Evolutionary conservation across 2,329 filamentous ascomycete genomes (phyloP), one percentile per base, ranked within the genome.

Genomic region (Paracorniculantispora psalliotae): DNA sequence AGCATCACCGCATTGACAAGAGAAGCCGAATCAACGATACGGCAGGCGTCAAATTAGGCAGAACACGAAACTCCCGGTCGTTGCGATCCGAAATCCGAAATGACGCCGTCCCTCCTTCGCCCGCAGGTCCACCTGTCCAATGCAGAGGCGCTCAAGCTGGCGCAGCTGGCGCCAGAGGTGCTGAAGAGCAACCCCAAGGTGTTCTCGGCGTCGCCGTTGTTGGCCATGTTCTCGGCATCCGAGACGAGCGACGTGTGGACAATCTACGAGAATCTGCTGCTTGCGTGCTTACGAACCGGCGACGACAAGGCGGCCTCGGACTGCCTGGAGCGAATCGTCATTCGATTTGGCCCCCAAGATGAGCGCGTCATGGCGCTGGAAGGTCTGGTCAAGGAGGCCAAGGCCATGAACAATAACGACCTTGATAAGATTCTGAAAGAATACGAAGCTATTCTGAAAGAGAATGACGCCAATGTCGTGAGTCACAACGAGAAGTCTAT

Each of bases 211-310:
- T 84, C 83, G 33, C 76, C 81, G 2, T 66, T 87, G 10, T 67
- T 70, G 26, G 80, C 81, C 9, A 71, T 87, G 3, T 79, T 85
- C 66, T 77, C 81, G 1, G 73, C 81, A 1, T 72, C 81, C 30
- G 92, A 97, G 71, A 87, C 86, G 0, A 80, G 89, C 57, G 91
- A 96, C 64, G 81, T 90, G 69, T 97, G 93, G 92, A 83, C 83
- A 17, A 85, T 84, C 46, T 90, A 94, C 73, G 93, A 97, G 75
- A 94, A 96, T 70, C 81, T 97, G 19, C 78, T 97, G 65, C 77
- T 94, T 35, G 86, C 91, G 30, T 94, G 90, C 68, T 82, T 99
- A 39, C 88, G 90, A 53, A 92, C 90, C 0, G 89, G 90, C 57
- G 90, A 97, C 72, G 88, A 96, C 66, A 77, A 84, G 63, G 84